Evolutionary conservation across 2,329 filamentous ascomycete species (phyloP).

Genomic region (Epichloe brachyelytri): DNA sequence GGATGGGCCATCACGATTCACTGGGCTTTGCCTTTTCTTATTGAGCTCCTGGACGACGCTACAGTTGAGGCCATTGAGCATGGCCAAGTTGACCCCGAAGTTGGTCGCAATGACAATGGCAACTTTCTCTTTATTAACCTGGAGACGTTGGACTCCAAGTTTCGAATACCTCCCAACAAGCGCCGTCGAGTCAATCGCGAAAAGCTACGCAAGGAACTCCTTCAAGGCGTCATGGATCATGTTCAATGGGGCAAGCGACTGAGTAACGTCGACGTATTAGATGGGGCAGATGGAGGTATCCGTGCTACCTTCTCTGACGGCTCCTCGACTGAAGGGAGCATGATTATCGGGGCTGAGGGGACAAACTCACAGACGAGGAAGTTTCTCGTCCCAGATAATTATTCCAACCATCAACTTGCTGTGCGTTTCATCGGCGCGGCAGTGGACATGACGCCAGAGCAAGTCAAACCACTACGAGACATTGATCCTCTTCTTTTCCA

Average conservation of each 20-base stretch:
- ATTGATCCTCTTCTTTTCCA: slow-evolving; percentile 43
- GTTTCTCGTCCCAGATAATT: slow-evolving; percentile 18
- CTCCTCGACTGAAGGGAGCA: slow-evolving; percentile 17
- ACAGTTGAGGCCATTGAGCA: slow-evolving; percentile 13
- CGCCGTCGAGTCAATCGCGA: slow-evolving; percentile 24
- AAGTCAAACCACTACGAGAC: slow-evolving; percentile 26
- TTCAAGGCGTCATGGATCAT: slow-evolving; percentile 14
- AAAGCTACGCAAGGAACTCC: slow-evolving; percentile 19
- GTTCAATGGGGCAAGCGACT: slow-evolving; percentile 22
- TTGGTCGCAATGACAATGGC: slow-evolving; percentile 25
- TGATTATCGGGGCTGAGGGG: slow-evolving; percentile 29
- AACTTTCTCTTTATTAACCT: slow-evolving; percentile 29
- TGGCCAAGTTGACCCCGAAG: slow-evolving; percentile 21
- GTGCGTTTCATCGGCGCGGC: slow-evolving; percentile 25
- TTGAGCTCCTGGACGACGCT: slow-evolving; percentile 12
- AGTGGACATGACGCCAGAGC: slow-evolving; percentile 23
- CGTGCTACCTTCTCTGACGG: slow-evolving; percentile 20
- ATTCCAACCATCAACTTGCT: slow-evolving; percentile 22
- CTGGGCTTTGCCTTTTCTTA: slow-evolving; percentile 33
- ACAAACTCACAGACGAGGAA: slow-evolving; percentile 23
- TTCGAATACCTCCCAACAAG: slow-evolving; percentile 24
- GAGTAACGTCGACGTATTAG: slow-evolving; percentile 12
- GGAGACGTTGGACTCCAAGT: slow-evolving; percentile 23
- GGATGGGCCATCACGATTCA: slow-evolving; percentile 50
- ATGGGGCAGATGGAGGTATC: slow-evolving; percentile 12